phyloP scores from a whole-genome alignment of 83 land plant species.

The Picea abies region DNA sequence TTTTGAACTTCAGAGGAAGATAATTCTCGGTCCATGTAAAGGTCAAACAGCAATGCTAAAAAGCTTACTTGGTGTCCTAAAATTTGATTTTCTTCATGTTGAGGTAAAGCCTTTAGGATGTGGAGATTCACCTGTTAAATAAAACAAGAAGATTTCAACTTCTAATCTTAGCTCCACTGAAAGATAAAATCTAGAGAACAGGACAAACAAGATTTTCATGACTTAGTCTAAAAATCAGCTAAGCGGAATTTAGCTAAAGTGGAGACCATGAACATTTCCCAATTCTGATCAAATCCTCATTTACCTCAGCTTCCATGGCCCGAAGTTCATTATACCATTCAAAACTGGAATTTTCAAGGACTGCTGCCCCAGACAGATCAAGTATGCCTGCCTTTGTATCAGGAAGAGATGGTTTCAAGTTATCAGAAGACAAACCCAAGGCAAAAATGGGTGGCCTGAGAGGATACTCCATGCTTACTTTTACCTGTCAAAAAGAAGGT shows the following conservation, averaged over 20 bases:
- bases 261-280: not conserved
- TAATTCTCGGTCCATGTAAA: conserved; percentile 35
- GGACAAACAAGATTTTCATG: not conserved
- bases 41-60: conserved; percentile 66
- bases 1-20: conserved; percentile 34
- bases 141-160: not conserved
- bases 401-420: conserved; percentile 21
- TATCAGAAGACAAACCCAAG: conserved; percentile 21
- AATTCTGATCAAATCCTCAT: not conserved
- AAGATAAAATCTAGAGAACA: not conserved
- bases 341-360: conserved; percentile 7
- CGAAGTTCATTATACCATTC: conserved; percentile 65
- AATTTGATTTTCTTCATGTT: conserved; percentile 37
- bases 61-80: conserved; percentile 57
- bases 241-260: not conserved
- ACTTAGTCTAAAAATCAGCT: not conserved
- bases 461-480: conserved; percentile 74
- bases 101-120: conserved; percentile 45
- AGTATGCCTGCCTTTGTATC: conserved; percentile 7
- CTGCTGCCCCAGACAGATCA: not conserved
- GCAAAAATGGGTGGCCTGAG: conserved; percentile 66
- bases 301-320: conserved; percentile 72
- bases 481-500: conserved; percentile 42
- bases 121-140: conserved; percentile 69
- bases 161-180: not conserved